A percentile compares a stretch with the other conserved stretches of the same genome.
Conservation (phyloP, 768 basidiomycete species). For the Pleurotus cornucopiae region DNA sequence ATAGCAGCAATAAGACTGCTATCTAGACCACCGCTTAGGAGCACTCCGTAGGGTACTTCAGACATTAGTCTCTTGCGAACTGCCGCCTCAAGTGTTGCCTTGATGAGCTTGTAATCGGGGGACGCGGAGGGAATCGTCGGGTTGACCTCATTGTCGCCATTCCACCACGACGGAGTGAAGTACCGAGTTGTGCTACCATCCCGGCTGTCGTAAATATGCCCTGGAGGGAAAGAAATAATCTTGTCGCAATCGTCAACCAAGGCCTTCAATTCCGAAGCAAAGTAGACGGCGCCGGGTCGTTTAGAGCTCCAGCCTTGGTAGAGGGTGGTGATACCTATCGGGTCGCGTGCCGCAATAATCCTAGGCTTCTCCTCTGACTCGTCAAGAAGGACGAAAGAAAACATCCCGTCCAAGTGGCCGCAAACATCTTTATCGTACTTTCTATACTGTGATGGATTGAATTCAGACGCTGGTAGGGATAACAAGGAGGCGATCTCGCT, state of each 20-base stretch:
- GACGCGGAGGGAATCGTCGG: slow-evolving; percentile 53
- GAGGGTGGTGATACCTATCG: slow-evolving; percentile 96
- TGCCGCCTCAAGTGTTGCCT: slow-evolving; percentile 83
- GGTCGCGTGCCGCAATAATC: slow-evolving; percentile 94
- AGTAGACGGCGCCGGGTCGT: slow-evolving; percentile 79
- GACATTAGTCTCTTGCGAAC: slow-evolving; percentile 96
- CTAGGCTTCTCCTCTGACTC: slow-evolving; percentile 86
- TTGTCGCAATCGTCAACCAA: slow-evolving; percentile 89
- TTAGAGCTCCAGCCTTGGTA: slow-evolving; percentile 94
- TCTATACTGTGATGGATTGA: slow-evolving; percentile 55
- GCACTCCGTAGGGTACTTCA: slow-evolving; percentile 96
- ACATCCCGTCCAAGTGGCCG: slow-evolving; percentile 92
- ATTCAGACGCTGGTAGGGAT: background rate
- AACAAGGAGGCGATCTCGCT: slow-evolving; percentile 37
- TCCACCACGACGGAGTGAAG: slow-evolving; percentile 88
- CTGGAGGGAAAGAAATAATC: slow-evolving; percentile 94
- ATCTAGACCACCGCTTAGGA: slow-evolving; percentile 93
- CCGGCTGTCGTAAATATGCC: slow-evolving; percentile 89
- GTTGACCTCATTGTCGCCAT: slow-evolving; percentile 67
- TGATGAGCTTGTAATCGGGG: slow-evolving; percentile 64
- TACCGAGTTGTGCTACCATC: slow-evolving; percentile 79
- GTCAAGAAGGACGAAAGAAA: slow-evolving; percentile 95
- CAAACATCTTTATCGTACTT: slow-evolving; percentile 78
- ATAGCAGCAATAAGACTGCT: slow-evolving; percentile 95
- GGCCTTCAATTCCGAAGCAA: slow-evolving; percentile 95